Conservation (phyloP, 179 eudicot species). For the Amaranthus tricolor region DNA sequence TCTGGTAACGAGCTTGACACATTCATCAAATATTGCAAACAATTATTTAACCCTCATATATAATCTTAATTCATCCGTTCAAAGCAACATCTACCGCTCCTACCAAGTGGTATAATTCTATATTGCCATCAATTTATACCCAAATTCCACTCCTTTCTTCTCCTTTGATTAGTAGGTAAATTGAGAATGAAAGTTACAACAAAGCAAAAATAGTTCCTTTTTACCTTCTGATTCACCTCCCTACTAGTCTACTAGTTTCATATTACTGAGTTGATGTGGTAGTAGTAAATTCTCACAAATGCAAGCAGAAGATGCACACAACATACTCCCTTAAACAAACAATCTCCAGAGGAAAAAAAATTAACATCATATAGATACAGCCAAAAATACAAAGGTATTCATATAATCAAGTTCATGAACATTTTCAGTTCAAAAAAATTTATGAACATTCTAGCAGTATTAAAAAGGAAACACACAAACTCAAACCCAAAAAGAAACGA, state of each 20-base stretch:
- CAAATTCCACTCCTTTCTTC: neutral
- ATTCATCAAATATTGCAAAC: neutral
- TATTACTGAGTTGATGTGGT: no score
- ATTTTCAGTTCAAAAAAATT: no score
- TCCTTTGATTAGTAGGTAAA: neutral
- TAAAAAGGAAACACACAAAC: neutral
- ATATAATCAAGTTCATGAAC: neutral
- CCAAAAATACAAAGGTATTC: neutral
- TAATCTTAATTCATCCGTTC: neutral
- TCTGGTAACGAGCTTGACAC: neutral
- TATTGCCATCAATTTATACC: no score
- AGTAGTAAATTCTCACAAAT: no score
- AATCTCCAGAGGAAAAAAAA: neutral
- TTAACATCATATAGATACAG: no score
- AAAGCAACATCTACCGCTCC: slow-evolving; percentile 1
- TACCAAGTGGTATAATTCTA: neutral
- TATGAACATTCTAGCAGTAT: neutral
- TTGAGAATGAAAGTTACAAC: neutral
- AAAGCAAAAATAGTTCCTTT: no score
- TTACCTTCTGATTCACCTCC: neutral
- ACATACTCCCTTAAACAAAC: neutral
- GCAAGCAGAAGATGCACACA: neutral
- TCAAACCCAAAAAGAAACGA: neutral
- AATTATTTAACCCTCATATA: neutral
- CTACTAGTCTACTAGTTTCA: neutral